Evolutionary conservation across 345 rosid species (phyloP), one percentile per base, ranked within the genome.

Genomic region (Sonneratia alba): DNA sequence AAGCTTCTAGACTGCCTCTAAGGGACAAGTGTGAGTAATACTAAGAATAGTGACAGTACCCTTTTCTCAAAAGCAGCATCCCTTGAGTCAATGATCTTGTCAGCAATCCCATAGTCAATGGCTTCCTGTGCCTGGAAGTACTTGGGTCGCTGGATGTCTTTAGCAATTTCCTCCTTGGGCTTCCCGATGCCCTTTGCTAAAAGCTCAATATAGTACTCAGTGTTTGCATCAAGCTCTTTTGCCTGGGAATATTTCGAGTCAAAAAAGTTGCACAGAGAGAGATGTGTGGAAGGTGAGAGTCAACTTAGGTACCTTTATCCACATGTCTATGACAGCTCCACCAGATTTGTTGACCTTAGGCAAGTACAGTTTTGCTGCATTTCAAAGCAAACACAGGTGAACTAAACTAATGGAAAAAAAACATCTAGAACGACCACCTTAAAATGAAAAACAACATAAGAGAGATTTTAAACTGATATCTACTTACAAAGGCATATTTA

Each of bases 61-160:
- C 87, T 75, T 79, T 81, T 87, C 80, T 87, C 87, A 34, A 78
- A 93, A 19, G 89, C 86, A 37, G 70, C 67, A 70, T 89, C 89
- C 65, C 74, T 81, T 1, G 90, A 80, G 83, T 80, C 82, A 21
- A 88, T 78, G 66, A 90, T 79, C 82, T 89, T 90, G 84, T 95
- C 99, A 42, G 87, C 99, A 62, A 95, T 71, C 55, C 99, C 99
- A 73, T 90, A 91, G 57, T 87, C 97, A 43, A 91, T 85, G 22
- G 95, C 96, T 79, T 83, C 87, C 72, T 90, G 83, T 37, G 92
- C 91, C 40, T 75, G 81, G 43, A 91, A 79, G 83, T 81, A 91
- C 67, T 90, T 90, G 47, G 92, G 87, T 68, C 88, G 83, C 74
- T 87, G 90, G 59, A 89, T 75, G 62, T 89, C 99, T 72, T 89